Percentiles rank a stretch among this genome's conserved stretches.
Conservation (phyloP, 768 basidiomycete species). For the Mycena chlorophos region DNA sequence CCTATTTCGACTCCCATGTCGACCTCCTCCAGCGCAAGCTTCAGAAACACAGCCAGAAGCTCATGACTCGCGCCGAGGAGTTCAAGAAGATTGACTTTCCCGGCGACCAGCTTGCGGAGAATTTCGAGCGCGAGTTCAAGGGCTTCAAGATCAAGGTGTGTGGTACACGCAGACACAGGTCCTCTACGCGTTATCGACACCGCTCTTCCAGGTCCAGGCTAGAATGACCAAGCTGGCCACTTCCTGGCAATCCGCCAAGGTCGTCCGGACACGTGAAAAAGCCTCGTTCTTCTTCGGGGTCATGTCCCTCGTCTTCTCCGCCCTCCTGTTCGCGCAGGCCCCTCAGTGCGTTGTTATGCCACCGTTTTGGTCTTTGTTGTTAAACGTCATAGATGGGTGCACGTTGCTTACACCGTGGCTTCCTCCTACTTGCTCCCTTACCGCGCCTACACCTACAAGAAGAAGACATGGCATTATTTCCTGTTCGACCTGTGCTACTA, state of each 20-base stretch:
- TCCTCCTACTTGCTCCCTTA: slow-evolving; percentile 77
- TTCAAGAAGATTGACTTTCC: slow-evolving; percentile 68
- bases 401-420: slow-evolving; percentile 81
- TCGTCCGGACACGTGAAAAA: slow-evolving; percentile 79
- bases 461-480: slow-evolving; percentile 81
- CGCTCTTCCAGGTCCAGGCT: slow-evolving; percentile 64
- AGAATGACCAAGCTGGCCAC: slow-evolving; percentile 76
- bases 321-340: slow-evolving; percentile 83
- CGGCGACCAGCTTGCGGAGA: slow-evolving; percentile 68
- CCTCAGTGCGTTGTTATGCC: slow-evolving; percentile 70
- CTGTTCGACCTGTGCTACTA: slow-evolving; percentile 81
- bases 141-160: slow-evolving; percentile 82
- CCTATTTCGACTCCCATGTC: slow-evolving; percentile 89
- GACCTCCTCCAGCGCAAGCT: slow-evolving; percentile 82
- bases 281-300: slow-evolving; percentile 93
- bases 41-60: slow-evolving; percentile 80
- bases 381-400: slow-evolving; percentile 69
- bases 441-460: slow-evolving; percentile 86
- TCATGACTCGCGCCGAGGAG: slow-evolving; percentile 81
- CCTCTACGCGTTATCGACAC: not conserved
- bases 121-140: slow-evolving; percentile 83
- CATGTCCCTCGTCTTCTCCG: slow-evolving; percentile 81
- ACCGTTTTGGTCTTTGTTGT: slow-evolving; percentile 13
- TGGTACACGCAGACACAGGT: not conserved
- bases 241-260: slow-evolving; percentile 93